Evolutionary conservation across 768 basidiomycete species (phyloP).

Genomic region (Guyanaporus albipodus): DNA sequence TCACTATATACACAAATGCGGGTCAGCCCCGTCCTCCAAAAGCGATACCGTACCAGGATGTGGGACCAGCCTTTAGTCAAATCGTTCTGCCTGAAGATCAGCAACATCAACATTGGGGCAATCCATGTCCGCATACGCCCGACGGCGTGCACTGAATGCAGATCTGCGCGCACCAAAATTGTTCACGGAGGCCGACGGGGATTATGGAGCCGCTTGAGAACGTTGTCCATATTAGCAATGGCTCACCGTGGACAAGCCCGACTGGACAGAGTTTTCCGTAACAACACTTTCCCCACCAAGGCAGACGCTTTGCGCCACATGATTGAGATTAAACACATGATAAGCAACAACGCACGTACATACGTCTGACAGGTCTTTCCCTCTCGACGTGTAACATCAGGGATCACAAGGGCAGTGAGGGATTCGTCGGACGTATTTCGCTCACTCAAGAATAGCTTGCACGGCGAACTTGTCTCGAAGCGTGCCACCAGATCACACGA

Average conservation of each 20-base stretch:
- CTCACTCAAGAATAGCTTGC: not conserved
- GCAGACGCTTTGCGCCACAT: slow-evolving; percentile 4
- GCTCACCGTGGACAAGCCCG: not conserved
- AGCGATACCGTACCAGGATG: too few species aligned
- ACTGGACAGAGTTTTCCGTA: not conserved
- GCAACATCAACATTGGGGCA: not conserved
- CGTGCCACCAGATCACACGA: slow-evolving; percentile 1
- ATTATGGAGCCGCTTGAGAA: not conserved
- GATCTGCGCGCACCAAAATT: not conserved
- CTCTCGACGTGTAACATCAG: not conserved
- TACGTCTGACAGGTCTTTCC: not conserved
- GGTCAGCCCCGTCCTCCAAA: too few species aligned
- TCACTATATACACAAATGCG: too few species aligned
- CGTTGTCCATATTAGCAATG: too few species aligned
- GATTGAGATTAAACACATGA: slow-evolving; percentile 7
- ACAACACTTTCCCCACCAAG: not conserved
- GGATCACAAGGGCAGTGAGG: not conserved
- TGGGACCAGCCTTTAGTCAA: not conserved
- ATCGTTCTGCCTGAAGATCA: too few species aligned
- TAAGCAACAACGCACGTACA: not conserved
- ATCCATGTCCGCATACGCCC: not conserved
- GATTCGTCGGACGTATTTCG: not conserved
- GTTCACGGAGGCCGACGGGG: not conserved
- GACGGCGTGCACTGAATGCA: not conserved
- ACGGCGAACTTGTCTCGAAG: not conserved